phyloP scores from a whole-genome alignment of 2,329 filamentous ascomycete genomes.

The Microthyrium microscopicum region DNA sequence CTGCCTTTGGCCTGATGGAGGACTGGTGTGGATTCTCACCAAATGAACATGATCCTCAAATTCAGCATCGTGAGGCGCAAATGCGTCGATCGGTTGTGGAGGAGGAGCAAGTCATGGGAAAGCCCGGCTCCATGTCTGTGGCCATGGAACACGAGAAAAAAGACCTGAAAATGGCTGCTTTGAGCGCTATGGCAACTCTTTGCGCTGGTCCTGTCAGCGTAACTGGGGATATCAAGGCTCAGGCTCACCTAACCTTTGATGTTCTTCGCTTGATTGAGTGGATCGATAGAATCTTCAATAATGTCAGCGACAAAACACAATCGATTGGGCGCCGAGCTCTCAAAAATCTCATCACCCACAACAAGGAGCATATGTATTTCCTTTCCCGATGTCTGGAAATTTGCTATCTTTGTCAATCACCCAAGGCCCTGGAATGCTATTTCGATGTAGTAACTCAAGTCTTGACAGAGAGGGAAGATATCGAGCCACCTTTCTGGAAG shows the following conservation, averaged over 20 bases:
- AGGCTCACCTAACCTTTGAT: constrained; percentile 69
- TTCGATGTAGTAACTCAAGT: constrained; percentile 86
- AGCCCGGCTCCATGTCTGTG: constrained; percentile 63
- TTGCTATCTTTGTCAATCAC: constrained; percentile 68
- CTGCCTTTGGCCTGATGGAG: constrained; percentile 91
- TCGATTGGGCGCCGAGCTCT: constrained; percentile 75
- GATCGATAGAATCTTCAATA: constrained; percentile 90
- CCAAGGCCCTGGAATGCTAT: constrained; percentile 84
- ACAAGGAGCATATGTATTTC: constrained; percentile 70
- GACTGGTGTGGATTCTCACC: constrained; percentile 98
- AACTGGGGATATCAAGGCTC: constrained; percentile 63
- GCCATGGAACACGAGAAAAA: constrained; percentile 95
- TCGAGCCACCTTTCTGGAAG: constrained; percentile 78
- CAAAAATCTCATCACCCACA: constrained; percentile 78
- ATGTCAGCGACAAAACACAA: constrained; percentile 80
- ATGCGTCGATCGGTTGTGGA: constrained; percentile 77
- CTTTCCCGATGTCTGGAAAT: constrained; percentile 80
- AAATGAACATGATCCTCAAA: constrained; percentile 53
- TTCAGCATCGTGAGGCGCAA: constrained; percentile 65
- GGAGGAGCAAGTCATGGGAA: constrained; percentile 54
- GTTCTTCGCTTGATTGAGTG: constrained; percentile 82
- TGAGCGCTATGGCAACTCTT: constrained; percentile 89
- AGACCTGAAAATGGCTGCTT: constrained; percentile 72
- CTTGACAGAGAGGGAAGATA: constrained; percentile 65
- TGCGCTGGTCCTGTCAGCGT: constrained; percentile 69